Percentiles rank a stretch among this genome's conserved stretches.
phyloP scores from a whole-genome alignment of 371 early-diverging fungal genomes.

The Mucor mucedo region DNA sequence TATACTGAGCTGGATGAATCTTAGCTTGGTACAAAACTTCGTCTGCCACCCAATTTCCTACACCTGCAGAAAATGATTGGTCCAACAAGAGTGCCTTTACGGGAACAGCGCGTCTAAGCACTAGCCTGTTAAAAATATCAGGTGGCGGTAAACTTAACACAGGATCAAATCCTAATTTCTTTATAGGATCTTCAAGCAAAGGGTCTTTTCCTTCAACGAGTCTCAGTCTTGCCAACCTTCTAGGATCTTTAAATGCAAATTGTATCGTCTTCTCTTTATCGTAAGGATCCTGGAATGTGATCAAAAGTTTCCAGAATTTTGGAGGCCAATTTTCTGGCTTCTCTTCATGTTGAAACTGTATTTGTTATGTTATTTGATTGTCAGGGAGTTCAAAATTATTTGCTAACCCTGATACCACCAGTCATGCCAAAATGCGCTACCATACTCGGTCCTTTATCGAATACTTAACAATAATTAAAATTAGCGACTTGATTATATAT shows the following conservation, averaged over 20 bases:
- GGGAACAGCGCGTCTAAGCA: slow-evolving; percentile 46
- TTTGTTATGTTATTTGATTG: slow-evolving; percentile 12
- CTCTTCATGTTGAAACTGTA: slow-evolving; percentile 47
- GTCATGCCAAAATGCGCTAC: slow-evolving; percentile 71
- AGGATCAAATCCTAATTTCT: slow-evolving; percentile 68
- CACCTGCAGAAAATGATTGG: slow-evolving; percentile 68
- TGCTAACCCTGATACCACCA: slow-evolving; percentile 33
- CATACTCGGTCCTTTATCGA: slow-evolving; percentile 43
- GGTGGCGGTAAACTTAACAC: slow-evolving; percentile 47
- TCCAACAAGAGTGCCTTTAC: slow-evolving; percentile 67
- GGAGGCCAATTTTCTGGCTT: slow-evolving; percentile 59
- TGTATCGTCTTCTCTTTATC: slow-evolving; percentile 21
- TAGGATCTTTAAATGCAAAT: slow-evolving; percentile 61
- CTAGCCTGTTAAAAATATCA: slow-evolving; percentile 36
- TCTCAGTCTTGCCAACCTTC: slow-evolving; percentile 57
- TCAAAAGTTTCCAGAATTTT: slow-evolving; percentile 52
- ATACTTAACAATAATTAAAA: slow-evolving; percentile 18
- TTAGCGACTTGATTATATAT: not conserved
- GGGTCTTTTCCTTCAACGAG: slow-evolving; percentile 51
- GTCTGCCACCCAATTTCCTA: slow-evolving; percentile 78
- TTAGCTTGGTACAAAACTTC: slow-evolving; percentile 63
- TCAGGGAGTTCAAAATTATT: not conserved
- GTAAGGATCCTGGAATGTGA: slow-evolving; percentile 34
- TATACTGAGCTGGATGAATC: slow-evolving; percentile 64
- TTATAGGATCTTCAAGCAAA: slow-evolving; percentile 47